phyloP scores from a whole-genome alignment of 768 basidiomycete species.

The Naganishia randhawae region DNA sequence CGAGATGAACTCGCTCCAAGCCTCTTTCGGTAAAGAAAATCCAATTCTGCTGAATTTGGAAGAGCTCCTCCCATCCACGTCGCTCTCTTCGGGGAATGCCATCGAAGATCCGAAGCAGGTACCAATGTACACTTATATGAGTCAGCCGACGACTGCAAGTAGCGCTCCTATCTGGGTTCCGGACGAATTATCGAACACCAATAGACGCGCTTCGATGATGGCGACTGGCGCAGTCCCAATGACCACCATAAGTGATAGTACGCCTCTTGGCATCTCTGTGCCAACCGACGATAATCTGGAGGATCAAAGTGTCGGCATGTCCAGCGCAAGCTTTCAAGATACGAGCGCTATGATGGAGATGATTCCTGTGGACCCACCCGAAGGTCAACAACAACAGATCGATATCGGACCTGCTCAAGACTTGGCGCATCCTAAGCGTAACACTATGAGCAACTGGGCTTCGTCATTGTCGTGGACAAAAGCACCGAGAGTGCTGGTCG shows the following conservation, averaged over 20 bases:
- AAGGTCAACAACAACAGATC: not conserved
- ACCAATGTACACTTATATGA: conserved; percentile 11
- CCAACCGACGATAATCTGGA: not conserved
- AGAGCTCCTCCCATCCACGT: not conserved
- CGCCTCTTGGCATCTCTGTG: not conserved
- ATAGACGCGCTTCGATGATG: not conserved
- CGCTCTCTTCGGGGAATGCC: not conserved
- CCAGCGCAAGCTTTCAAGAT: not conserved
- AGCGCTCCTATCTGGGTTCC: conserved; percentile 3
- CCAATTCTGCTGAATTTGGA: not conserved
- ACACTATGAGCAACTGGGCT: conserved; percentile 16
- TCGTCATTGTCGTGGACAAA: conserved; percentile 17
- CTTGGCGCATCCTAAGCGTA: not conserved
- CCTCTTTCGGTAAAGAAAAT: conserved; percentile 9
- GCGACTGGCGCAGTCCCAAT: not conserved
- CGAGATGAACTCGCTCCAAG: conserved; percentile 3
- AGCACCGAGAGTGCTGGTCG: conserved; percentile 78
- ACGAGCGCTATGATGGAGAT: not conserved
- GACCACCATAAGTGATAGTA: not conserved
- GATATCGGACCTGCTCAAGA: not conserved
- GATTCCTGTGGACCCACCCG: not conserved
- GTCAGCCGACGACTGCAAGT: not conserved
- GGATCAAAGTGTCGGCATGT: not conserved
- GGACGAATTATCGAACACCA: not conserved
- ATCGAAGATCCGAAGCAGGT: not conserved